Conservation (phyloP, 2,329 filamentous ascomycete genomes). For the Rhynchosporium graminicola region DNA sequence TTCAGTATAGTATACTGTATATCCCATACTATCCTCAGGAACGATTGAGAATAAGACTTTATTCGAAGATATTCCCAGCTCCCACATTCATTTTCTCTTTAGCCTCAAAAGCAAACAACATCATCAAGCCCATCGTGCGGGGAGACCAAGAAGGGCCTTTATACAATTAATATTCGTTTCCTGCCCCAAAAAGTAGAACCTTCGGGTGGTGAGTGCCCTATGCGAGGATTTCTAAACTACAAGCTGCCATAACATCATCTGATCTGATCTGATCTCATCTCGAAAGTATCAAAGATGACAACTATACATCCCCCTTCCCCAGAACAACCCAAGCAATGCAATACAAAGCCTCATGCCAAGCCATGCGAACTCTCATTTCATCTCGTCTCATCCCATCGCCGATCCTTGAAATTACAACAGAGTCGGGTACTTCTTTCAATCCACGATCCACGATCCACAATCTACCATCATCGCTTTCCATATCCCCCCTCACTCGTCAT, state of each 20-base stretch:
- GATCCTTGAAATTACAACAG: neutral
- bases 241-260: conserved; percentile 21
- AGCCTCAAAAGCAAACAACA: neutral
- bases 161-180: conserved; percentile 23
- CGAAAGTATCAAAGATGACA: conserved; percentile 17
- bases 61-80: too few species aligned
- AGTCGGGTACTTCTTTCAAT: conserved; percentile 19
- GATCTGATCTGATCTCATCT: conserved; percentile 15
- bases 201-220: neutral
- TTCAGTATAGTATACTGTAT: too few species aligned
- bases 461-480: too few species aligned
- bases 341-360: too few species aligned
- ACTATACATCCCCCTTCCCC: too few species aligned
- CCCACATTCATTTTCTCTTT: too few species aligned
- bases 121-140: neutral
- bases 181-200: conserved; percentile 12
- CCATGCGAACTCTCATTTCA: too few species aligned
- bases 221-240: conserved; percentile 21
- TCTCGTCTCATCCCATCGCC: too few species aligned
- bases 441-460: too few species aligned
- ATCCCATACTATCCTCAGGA: too few species aligned
- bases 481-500: neutral
- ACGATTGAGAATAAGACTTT: too few species aligned
- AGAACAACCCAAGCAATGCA: too few species aligned
- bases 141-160: conserved; percentile 3